Evolutionary conservation across 352 stramenopile genomes (phyloP).

Genomic region (Globisporangium lucens): DNA sequence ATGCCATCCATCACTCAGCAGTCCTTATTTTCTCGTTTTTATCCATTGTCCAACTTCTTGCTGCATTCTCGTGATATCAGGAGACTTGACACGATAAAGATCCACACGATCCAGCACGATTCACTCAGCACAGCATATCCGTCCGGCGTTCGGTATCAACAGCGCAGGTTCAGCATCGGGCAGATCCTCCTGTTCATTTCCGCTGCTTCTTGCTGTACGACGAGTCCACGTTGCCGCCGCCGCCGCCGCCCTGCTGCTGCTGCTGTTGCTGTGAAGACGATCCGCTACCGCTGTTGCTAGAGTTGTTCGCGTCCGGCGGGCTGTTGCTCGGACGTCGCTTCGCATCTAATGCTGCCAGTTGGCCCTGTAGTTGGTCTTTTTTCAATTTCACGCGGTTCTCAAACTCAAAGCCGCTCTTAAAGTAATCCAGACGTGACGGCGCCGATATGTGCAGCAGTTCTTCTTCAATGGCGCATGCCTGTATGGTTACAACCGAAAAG

Average conservation of each 20-base stretch:
- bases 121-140: background rate
- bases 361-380: slow-evolving; percentile 85
- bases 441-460: slow-evolving; percentile 88
- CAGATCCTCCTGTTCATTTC: slow-evolving; percentile 27
- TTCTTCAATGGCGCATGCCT: slow-evolving; percentile 88
- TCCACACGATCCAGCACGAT: background rate
- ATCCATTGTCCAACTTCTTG: background rate
- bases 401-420: slow-evolving; percentile 90
- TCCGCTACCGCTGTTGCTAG: slow-evolving; percentile 33
- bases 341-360: slow-evolving; percentile 72
- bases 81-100: background rate
- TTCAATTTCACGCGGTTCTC: slow-evolving; percentile 89
- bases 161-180: background rate
- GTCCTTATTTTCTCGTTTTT: slow-evolving; percentile 11
- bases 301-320: slow-evolving; percentile 24
- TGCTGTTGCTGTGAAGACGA: slow-evolving; percentile 19
- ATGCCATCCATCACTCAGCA: background rate
- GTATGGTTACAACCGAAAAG: slow-evolving; percentile 16
- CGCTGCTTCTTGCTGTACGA: slow-evolving; percentile 58
- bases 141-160: background rate
- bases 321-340: slow-evolving; percentile 61
- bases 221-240: slow-evolving; percentile 17
- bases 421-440: slow-evolving; percentile 86
- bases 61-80: background rate
- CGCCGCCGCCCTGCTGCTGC: slow-evolving; percentile 1